Evolutionary conservation across 306 rosid species (phyloP).

Genomic region (Begonia peltatifolia): DNA sequence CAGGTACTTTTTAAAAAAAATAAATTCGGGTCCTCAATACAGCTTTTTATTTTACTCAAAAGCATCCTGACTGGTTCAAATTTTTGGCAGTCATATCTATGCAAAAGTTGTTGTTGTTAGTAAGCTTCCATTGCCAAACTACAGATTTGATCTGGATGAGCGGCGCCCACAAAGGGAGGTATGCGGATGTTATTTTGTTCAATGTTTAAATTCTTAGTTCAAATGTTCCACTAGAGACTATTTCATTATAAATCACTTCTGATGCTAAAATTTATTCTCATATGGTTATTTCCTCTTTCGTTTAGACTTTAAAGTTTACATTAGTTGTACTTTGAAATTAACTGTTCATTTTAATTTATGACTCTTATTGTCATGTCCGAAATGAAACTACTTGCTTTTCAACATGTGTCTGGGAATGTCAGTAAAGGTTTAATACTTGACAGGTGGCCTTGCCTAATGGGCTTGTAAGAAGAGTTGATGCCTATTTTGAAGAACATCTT

Average conservation of each 20-base stretch:
- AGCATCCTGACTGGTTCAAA: neutral
- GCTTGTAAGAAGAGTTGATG: conserved; percentile 45
- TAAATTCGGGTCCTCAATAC: too few relatives aligned
- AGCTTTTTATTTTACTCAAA: too few relatives aligned
- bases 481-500: conserved; percentile 42
- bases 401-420: conserved; percentile 6
- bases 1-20: conserved; percentile 27
- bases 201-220: too few relatives aligned
- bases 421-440: conserved; percentile 26
- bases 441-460: conserved; percentile 63
- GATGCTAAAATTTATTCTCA: too few relatives aligned
- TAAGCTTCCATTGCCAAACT: conserved; percentile 84
- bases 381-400: neutral
- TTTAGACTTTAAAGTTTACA: neutral
- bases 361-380: too few relatives aligned
- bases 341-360: too few relatives aligned
- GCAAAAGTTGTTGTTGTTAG: conserved; percentile 74
- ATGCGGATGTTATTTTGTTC: conserved; percentile 10
- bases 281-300: neutral
- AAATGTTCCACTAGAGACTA: too few relatives aligned
- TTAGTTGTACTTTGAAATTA: too few relatives aligned
- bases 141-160: conserved; percentile 91
- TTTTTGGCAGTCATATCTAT: conserved; percentile 71
- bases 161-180: conserved; percentile 92
- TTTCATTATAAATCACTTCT: too few relatives aligned